Percentiles rank a stretch among this genome's conserved stretches.
Conservation (phyloP, 2,329 filamentous ascomycete species). For the Aspergillus thermomutatus region DNA sequence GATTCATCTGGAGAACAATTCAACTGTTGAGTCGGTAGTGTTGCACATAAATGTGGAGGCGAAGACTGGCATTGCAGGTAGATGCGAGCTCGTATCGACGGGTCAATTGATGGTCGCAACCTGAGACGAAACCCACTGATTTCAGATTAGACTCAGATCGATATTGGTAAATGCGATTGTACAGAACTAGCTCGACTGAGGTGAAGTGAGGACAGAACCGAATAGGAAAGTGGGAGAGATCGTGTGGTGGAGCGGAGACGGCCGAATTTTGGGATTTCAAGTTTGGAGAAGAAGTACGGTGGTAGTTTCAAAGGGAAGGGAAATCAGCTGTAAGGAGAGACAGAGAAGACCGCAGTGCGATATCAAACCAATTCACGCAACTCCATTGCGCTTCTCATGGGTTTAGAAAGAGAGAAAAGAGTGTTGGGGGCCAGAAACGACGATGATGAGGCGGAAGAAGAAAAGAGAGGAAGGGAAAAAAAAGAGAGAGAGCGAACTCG, state of each 20-base stretch:
- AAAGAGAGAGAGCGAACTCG: neutral
- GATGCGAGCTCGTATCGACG: neutral
- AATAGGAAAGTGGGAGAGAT: neutral
- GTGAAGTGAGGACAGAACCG: neutral
- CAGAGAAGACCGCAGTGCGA: neutral
- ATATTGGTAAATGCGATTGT: neutral
- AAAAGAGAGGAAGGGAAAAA: conserved; percentile 2
- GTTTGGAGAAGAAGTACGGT: neutral
- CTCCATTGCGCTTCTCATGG: neutral
- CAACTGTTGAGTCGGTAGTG: neutral
- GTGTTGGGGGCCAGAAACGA: too few relatives aligned
- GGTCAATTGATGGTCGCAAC: neutral
- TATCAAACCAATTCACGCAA: neutral
- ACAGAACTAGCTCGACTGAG: neutral
- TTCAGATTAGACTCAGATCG: neutral
- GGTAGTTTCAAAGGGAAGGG: neutral
- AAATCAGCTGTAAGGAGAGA: neutral
- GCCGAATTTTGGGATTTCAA: neutral
- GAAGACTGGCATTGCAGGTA: neutral
- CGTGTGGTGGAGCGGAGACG: neutral
- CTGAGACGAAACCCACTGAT: neutral
- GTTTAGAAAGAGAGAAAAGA: neutral
- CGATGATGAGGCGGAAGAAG: neutral
- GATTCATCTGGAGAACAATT: neutral
- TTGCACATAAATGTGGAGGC: neutral